Evolutionary conservation across 208 protist genomes (phyloP), one percentile per base, ranked within the genome.

Genomic region (Leishmania arabica): DNA sequence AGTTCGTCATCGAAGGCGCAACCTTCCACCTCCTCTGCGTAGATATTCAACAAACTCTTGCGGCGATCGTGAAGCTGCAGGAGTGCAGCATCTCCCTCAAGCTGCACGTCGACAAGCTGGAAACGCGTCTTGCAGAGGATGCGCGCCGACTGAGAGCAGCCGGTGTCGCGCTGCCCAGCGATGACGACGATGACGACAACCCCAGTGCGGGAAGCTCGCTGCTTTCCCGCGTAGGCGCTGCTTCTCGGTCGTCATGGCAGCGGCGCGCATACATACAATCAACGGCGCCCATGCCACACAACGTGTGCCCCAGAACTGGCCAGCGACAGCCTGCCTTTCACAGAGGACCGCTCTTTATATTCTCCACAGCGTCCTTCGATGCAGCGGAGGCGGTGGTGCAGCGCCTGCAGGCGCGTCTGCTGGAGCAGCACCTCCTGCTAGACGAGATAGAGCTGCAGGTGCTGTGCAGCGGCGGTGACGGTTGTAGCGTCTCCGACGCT

Each of bases 1-100:
- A 82, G 47, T 88, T 93, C 65, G 19, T 91, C 19, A 45, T 88
- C 2, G 87, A 90, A 34, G 87, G 81, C 64, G 79, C 81, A 37
- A 78, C 83, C 75, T 91, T 86, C 77, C 79, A 73, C 53, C 74
- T 81, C 24, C 80, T 93, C 74, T 91, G 88, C 77, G 42, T 45
- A 1, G 86, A 90, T 51, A 75, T 90, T 53, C 42, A 45, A 4
- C 70, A 78, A 42, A 85, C 72, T 3, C 70, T 93, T 27, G 56
- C 64, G n/a, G 34, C 86, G 34, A 72, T 90, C 40, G 66, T 86
- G 54, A 17, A 74, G 27, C 24, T 91, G 27, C 42, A 73, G 7
- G 68, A 75, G 15, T 42, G 34, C 27, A 84, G 40, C 65, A 84
- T 87, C 7, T 84, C 80, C 51, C 77, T 89, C 17, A 65, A 68